These are phyloP conservation scores for Colletotrichum lentis DNA, from an alignment of 2,329 filamentous ascomycete species.

Conservation along the genomic window DNA sequence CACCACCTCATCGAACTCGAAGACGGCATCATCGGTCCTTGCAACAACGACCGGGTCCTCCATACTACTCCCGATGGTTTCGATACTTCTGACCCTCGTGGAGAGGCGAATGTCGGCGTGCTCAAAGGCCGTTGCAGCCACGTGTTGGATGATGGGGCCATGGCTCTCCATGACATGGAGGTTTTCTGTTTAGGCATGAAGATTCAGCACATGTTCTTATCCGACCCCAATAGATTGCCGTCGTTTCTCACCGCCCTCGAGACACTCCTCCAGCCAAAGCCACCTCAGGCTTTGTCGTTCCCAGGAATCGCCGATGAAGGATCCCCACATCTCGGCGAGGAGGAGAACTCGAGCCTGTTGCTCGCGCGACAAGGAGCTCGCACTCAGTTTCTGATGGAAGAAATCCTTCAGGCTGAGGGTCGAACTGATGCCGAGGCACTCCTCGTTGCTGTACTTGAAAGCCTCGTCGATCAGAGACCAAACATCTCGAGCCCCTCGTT, in stretches of 20 bases:
- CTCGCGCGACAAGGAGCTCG: neutral
- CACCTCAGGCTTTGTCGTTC: slow-evolving; percentile 54
- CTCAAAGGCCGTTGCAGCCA: neutral
- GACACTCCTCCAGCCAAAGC: slow-evolving; percentile 66
- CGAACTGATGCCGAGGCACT: neutral
- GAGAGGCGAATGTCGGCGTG: neutral
- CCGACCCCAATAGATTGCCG: neutral
- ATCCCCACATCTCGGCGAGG: slow-evolving; percentile 58
- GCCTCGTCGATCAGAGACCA: neutral
- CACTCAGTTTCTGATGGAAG: neutral
- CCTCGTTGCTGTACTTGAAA: neutral
- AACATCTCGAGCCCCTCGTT: neutral
- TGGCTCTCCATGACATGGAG: slow-evolving; percentile 1
- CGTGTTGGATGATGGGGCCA: neutral
- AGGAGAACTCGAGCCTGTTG: neutral
- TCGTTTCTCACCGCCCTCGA: slow-evolving; percentile 56
- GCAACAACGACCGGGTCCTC: neutral
- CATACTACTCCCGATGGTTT: neutral
- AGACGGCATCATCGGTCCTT: slow-evolving; percentile 45
- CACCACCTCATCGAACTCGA: slow-evolving; percentile 72
- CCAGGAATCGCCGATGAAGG: slow-evolving; percentile 62
- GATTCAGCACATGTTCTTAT: neutral
- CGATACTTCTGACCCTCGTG: neutral
- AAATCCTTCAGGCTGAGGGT: neutral
- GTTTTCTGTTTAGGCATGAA: neutral